These are phyloP conservation scores for Wickerhamomyces chambardii DNA, from an alignment of 805 yeast genomes.

Conservation along the genomic window DNA sequence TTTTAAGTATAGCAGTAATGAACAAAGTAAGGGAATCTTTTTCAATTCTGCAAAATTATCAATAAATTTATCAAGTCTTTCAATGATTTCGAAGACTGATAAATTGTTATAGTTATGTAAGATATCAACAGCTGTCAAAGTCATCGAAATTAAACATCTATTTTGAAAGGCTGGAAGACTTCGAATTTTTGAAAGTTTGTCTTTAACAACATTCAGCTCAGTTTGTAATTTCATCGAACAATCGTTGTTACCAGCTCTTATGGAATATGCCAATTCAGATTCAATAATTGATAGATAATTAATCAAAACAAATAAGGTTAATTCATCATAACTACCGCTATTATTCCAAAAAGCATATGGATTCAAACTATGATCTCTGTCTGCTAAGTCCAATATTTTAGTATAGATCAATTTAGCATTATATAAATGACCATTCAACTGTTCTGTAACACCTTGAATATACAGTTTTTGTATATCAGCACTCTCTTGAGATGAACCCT, in stretches of 20 bases:
- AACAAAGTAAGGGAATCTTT: constrained; percentile 10
- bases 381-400: not conserved
- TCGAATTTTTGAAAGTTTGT: constrained; percentile 1
- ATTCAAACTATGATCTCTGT: not conserved
- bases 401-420: constrained; percentile 5
- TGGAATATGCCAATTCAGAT: constrained; percentile 5
- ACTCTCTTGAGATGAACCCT: constrained; percentile 1
- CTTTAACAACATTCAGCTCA: constrained; percentile 2
- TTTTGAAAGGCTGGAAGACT: constrained; percentile 1
- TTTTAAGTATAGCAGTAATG: constrained; percentile 13
- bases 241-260: constrained; percentile 1
- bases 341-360: constrained; percentile 3
- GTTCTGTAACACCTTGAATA: constrained; percentile 8
- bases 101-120: constrained; percentile 8
- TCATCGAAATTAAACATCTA: constrained; percentile 8
- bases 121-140: constrained; percentile 4
- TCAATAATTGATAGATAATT: constrained; percentile 8
- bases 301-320: constrained; percentile 6
- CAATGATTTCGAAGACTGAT: constrained; percentile 9
- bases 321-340: constrained; percentile 6
- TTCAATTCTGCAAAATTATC: constrained; percentile 11
- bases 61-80: constrained; percentile 2
- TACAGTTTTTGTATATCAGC: constrained; percentile 1
- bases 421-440: constrained; percentile 6
- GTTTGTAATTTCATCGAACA: constrained; percentile 1